Evolutionary conservation across 139 green algal genomes (phyloP), one percentile per base, ranked within the genome.

Genomic region (Pleodorina starrii): DNA sequence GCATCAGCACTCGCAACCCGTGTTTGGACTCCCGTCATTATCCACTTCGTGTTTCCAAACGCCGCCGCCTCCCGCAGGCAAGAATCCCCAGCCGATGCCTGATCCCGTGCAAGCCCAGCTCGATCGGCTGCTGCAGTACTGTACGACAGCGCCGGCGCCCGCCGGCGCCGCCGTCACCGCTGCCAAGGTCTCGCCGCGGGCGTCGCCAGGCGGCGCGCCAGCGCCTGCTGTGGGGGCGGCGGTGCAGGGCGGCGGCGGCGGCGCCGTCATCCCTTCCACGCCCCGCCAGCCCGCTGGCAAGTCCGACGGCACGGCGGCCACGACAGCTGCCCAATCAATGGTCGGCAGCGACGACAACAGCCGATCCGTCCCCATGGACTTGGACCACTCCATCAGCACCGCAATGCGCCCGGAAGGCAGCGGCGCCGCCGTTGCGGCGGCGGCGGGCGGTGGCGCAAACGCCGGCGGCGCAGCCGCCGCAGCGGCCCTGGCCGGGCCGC

Each of bases 291-390:
- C 27, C 5, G 11, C 63, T 73, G 63, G 12, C 16, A 73, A 73
- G 63, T 23, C 29, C 32, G 63, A 29, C 16, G 54, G 25, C 7
- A 35, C 25, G 7, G 51, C 54, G 2, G 54, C 77, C 12, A 32
- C 78, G 57, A 43, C 78, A 6, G 36, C 54, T 16, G 38, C 54
- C 35, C 66, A 80, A 2, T 80, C 82, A 4, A 21, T 51, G 44
- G 4, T 88, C 0, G 82, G 82, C 29, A 80, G 63, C 19, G 82
- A 88, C 2, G 82, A 79, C 32, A 42, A 42, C 82, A 88, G 82
- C 68, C 23, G 66, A 21, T 88, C 82, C 5, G 82, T 88, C 5
- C 82, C 82, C 21, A 88, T 88, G 82, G 82, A 88, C 35, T 44
- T 88, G 11, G 82, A 88, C 32, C 63, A 88, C 11, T 80, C 66